Evolutionary conservation across 1,284 basidiomycete species (phyloP), one percentile per base, ranked within the genome.

Genomic region (Xanthoconium separans): DNA sequence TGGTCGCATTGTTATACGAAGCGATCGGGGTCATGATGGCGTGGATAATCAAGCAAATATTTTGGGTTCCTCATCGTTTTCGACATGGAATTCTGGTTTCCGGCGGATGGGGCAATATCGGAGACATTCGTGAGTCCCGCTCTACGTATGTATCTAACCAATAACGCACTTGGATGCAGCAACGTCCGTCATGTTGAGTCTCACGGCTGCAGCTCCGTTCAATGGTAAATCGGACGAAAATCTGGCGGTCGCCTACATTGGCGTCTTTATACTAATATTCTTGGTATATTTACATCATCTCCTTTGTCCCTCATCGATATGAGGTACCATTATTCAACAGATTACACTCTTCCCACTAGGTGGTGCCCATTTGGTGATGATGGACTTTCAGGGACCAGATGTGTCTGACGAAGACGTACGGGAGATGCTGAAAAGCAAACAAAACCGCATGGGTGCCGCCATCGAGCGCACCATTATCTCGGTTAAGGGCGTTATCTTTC

Each of bases 11-110:
- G 3, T 53, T 81, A 5, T 87, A 86, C 54, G 76, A 82, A 56
- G 62, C 64, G 0, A 68, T 85, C 8, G 86, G 87, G 1, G 66
- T 82, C 3, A 16, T 72, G 1, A 70, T 87, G 11, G 83, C 84
- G 0, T 84, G 77, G 74, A 54, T 83, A 13, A 73, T 85, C 42
- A 78, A 80, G 47, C 81, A 83, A 61, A 62, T 89, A 44, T 90
- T 89, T 63, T 91, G 87, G 82, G 87, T 92, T 2, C 90, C 91
- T 0, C 80, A 84, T 58, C 81, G 88, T 37, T 93, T 93, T 63
- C 76, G 86, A 46, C 79, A 80, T 57, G 85, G 83, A 0, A 81
- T 93, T 39, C 63, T 89, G 0, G 78, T 81, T 2, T 84, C 85
- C 0, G 88, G 85, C 30, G 79, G 76, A 9, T 89, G 80, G 79